Base-by-base conservation (phyloP, 306 rosid genomes). In the Ceratonia siliqua region DNA sequence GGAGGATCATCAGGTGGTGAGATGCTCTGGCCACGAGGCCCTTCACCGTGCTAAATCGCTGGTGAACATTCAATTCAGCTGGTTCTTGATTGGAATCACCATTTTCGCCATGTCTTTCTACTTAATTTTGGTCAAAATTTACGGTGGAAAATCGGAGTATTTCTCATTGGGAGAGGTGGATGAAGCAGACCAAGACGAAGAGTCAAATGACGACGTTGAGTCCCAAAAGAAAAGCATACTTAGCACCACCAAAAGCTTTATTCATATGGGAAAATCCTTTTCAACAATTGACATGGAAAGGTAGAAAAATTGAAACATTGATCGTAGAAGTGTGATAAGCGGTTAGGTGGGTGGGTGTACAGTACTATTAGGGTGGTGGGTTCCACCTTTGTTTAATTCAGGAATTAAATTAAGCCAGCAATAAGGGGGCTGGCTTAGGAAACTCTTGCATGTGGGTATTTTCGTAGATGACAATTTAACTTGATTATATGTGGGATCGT, bases 31-130 rank as follows among this genome's bases (percentile, higher is more conserved):
- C 11, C 59, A 87, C 0, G 74, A 70, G 33, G 48, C 94, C 0
- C 93, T 83, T 43, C 86, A 87, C n/a, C 82, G 98, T 0, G 94
- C 98, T 0, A 59, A 72, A 0, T 77, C 97, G 0, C 78, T 94
- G 1, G 83, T 94, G 8, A 88, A 81, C 62, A 81, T 94, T 28
- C 81, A 76, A 7, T 94, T 91, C 75, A 94, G 97, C 43, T 94
- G 96, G 96, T 82, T 41, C 54, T 39, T 94, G 43, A 83, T 87
- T 8, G 75, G 33, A 0, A 43, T 85, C 3, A 69, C 93, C 2
- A 13, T 78, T 74, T 84, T 87, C 1, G 83, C 82, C 0, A 57
- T 91, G 3, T 42, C 78, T 13, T 41, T 84, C 1, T 82, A 91
- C 59, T 68, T 94, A 76, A 6, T 54, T 73, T 27, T 91, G 87